Base-by-base conservation (phyloP, 352 stramenopile species). In the Pythium rishiriense region DNA sequence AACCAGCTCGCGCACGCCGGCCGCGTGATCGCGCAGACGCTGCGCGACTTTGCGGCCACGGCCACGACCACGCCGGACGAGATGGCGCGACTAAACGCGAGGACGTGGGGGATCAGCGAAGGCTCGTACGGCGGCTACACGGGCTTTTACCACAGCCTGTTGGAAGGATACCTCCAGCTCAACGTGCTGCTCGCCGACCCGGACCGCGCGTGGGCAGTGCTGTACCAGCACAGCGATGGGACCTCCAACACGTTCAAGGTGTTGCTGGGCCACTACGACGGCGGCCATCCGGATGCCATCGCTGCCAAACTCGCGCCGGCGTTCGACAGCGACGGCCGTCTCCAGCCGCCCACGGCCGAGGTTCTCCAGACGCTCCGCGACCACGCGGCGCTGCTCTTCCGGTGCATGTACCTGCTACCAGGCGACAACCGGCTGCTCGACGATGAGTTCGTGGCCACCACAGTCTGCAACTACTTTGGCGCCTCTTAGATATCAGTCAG, bases 301-400 rank as follows among this genome's bases (percentile, higher is more conserved):
- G 46, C 46, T 17, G 17, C 12, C 0, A 26, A 50, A 1, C 10
- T 69, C 8, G 17, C 37, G 6, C 48, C 17, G 33, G 65, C 59
- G 24, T 70, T 64, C 29, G 57, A 70, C 19, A 31, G 31, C 14
- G 39, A 59, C 22, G 17, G n/a, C 9, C 8, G 9, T 3, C 62
- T 69, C 43, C 66, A 69, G 58, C 43, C 43, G 15, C 15, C 61
- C 17, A 62, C 55, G 5, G n/a, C 29, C 1, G 59, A 62, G 15
- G 54, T 63, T 9, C 6, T 50, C 5, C 64, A 68, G 62, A 35
- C 50, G 4, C 25, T 69, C 17, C 56, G 54, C 3, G 48, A 66
- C 52, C 47, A 70, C 50, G 43, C 45, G 3, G 69, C n/a, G 19
- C 21, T 51, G 21, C 28, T 76, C 15, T 66, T 69, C 15, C 66